Conservation (phyloP, 768 basidiomycete species). For the Lentinula sp. region DNA sequence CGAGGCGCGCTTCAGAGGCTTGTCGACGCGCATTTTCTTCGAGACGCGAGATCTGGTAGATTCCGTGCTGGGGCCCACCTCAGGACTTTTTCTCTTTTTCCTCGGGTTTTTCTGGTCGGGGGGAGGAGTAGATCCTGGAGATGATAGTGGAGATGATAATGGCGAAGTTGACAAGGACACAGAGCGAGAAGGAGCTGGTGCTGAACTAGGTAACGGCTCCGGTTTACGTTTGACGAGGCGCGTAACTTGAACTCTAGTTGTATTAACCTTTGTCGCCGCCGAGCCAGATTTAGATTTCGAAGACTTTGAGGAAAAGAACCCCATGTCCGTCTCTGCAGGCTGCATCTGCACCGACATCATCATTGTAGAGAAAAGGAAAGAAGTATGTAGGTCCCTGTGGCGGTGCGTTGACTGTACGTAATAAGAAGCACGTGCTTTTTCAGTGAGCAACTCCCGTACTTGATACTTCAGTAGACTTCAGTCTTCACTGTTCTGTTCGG, state of each 20-base stretch:
- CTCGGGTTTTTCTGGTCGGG: not conserved
- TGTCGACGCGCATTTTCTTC: conserved; percentile 8
- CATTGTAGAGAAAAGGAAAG: not conserved
- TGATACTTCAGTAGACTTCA: too few species aligned
- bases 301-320: conserved; percentile 3
- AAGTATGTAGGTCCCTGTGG: not conserved
- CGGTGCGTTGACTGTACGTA: conserved; percentile 1
- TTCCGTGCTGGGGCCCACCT: not conserved
- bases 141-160: conserved; percentile 2
- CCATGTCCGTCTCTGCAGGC: conserved; percentile 6
- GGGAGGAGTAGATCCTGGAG: not conserved
- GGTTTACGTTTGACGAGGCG: not conserved
- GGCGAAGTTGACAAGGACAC: conserved; percentile 2
- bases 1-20: conserved; percentile 25
- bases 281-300: not conserved
- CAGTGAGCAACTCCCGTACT: too few species aligned
- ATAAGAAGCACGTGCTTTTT: conserved; percentile 25
- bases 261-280: not conserved
- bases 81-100: conserved; percentile 5
- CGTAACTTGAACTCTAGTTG: not conserved
- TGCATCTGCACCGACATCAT: not conserved
- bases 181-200: not conserved
- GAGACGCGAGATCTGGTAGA: not conserved
- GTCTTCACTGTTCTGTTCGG: too few species aligned
- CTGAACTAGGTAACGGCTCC: not conserved